Percentiles rank a stretch among this genome's conserved stretches.
Evolutionary conservation across 1,139 yeast genomes (phyloP).

Genomic region (Meyerozyma sp.): DNA sequence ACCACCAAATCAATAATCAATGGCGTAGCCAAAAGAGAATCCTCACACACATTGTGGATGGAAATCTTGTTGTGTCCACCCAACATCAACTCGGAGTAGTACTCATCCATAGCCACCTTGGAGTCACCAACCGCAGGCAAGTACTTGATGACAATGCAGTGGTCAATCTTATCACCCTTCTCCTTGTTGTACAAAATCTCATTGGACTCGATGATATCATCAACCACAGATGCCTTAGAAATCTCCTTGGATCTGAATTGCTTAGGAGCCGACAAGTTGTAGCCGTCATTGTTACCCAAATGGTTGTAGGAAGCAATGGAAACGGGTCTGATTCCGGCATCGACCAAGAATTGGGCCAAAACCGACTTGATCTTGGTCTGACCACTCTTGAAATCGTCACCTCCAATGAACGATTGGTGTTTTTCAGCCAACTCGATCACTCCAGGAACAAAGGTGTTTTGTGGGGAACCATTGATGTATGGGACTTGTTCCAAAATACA

Average conservation of each 20-base stretch:
- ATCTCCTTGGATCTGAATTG: conserved; percentile 96
- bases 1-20: conserved; percentile 87
- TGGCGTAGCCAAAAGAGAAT: conserved; percentile 91
- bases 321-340: conserved; percentile 93
- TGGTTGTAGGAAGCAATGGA: conserved; percentile 95
- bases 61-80: conserved; percentile 96
- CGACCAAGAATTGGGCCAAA: conserved; percentile 90
- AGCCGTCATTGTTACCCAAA: conserved; percentile 95
- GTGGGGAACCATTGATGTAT: conserved; percentile 95
- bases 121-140: conserved; percentile 93
- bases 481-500: conserved; percentile 83
- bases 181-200: conserved; percentile 79
- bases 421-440: conserved; percentile 84
- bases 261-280: conserved; percentile 82
- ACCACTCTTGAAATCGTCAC: conserved; percentile 96
- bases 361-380: conserved; percentile 95
- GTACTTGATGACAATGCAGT: conserved; percentile 93
- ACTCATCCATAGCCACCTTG: conserved; percentile 98
- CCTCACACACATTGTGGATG: conserved; percentile 94
- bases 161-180: conserved; percentile 77
- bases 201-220: conserved; percentile 89
- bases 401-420: conserved; percentile 77
- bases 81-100: conserved; percentile 92
- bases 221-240: conserved; percentile 88
- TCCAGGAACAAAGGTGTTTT: conserved; percentile 96